Conservation (phyloP, 1,139 yeast species). For the Cylindricascospora bacillispora region DNA sequence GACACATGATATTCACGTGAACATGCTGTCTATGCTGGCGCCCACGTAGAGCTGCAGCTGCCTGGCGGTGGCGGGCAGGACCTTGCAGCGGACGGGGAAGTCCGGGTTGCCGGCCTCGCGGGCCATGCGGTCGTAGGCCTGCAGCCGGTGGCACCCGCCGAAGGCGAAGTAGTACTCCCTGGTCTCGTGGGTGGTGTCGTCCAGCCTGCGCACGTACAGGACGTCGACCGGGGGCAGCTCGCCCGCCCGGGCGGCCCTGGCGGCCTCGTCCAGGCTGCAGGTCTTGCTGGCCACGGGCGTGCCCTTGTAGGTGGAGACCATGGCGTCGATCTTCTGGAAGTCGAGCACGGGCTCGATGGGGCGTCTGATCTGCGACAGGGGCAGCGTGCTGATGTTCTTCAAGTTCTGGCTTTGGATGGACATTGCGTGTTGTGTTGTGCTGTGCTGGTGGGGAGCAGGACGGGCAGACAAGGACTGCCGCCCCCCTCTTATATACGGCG, state of each 20-base stretch:
- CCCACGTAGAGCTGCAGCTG: conserved; percentile 55
- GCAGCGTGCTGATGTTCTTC: conserved; percentile 41
- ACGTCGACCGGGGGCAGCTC: conserved; percentile 73
- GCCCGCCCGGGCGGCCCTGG: conserved; percentile 30
- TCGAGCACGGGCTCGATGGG: conserved; percentile 82
- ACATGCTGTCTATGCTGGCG: conserved; percentile 46
- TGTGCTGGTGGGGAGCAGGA: too few relatives aligned
- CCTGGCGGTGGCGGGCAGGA: conserved; percentile 54
- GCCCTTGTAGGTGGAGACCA: conserved; percentile 64
- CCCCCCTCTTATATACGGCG: too few relatives aligned
- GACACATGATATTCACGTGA: conserved; percentile 23
- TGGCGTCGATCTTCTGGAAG: conserved; percentile 54
- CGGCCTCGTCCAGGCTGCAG: conserved; percentile 39
- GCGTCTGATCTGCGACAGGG: conserved; percentile 51
- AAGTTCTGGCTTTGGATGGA: conserved; percentile 37
- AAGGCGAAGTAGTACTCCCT: conserved; percentile 59
- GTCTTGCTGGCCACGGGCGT: conserved; percentile 52
- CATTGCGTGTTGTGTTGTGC: conserved; percentile 16
- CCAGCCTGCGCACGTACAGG: conserved; percentile 45
- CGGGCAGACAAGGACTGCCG: not conserved
- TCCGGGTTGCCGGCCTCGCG: conserved; percentile 27
- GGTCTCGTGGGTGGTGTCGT: too few relatives aligned
- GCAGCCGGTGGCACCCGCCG: conserved; percentile 78
- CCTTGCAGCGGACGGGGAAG: conserved; percentile 43
- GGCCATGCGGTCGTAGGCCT: conserved; percentile 50